Conservation (phyloP, 2,329 filamentous ascomycete genomes). For the Dothideomycetidae sp. region DNA sequence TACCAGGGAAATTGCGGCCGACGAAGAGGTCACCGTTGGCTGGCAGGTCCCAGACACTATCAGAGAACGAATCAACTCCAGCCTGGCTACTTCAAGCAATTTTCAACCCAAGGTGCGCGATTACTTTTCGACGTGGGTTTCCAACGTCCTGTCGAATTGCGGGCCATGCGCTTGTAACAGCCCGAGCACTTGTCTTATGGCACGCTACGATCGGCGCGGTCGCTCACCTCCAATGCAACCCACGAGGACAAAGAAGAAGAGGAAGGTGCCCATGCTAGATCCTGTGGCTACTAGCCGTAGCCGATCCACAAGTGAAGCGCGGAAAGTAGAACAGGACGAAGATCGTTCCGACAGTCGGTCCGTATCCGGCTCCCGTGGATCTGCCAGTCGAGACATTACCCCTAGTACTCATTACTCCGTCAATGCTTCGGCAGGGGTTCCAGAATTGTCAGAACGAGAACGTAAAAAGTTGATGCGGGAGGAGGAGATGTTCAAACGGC, state of each 20-base stretch:
- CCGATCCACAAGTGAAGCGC: constrained; percentile 45
- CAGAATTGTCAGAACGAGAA: constrained; percentile 47
- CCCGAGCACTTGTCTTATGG: constrained; percentile 22
- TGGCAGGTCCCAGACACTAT: constrained; percentile 24
- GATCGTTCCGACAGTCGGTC: constrained; percentile 43
- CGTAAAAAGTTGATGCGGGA: constrained; percentile 48
- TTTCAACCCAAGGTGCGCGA: constrained; percentile 23
- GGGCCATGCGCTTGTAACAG: constrained; percentile 62
- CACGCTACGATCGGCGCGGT: constrained; percentile 22
- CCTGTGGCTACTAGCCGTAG: constrained; percentile 38
- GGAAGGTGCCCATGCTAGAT: constrained; percentile 34
- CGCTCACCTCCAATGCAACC: constrained; percentile 10
- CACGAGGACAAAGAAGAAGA: constrained; percentile 31
- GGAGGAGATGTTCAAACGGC: constrained; percentile 47
- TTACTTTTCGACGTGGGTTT: constrained; percentile 49
- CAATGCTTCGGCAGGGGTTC: constrained; percentile 29
- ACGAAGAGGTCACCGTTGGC: constrained; percentile 54
- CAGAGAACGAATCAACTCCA: constrained; percentile 9
- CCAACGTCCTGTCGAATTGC: constrained; percentile 58
- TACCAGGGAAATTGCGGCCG: constrained; percentile 58
- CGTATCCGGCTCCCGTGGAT: constrained; percentile 42
- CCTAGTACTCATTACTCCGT: constrained; percentile 39
- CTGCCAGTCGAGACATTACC: constrained; percentile 47
- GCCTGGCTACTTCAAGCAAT: constrained; percentile 5
- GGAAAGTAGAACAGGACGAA: constrained; percentile 40